Evolutionary conservation across 1,284 basidiomycete genomes (phyloP).

Genomic region (Acaromyces ingoldii): DNA sequence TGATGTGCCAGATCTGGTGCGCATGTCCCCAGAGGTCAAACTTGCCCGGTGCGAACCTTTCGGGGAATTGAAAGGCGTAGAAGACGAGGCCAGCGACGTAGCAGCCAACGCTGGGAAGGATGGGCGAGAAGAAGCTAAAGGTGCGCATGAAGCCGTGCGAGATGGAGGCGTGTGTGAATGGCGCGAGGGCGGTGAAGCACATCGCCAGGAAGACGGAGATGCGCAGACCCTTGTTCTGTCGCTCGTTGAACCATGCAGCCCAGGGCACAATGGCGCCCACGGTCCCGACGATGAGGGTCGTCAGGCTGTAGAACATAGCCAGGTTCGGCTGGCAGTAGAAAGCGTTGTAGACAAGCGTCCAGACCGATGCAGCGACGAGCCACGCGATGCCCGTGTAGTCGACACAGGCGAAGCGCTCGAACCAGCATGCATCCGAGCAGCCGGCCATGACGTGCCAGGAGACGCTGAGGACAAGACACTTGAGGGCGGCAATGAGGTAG

Average conservation of each 20-base stretch:
- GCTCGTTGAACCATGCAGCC: conserved; percentile 47
- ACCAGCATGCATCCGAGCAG: conserved; percentile 43
- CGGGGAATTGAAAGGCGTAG: conserved; percentile 46
- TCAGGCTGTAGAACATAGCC: conserved; percentile 39
- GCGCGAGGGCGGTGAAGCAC: conserved; percentile 41
- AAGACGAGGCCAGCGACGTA: conserved; percentile 44
- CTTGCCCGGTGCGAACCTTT: conserved; percentile 39
- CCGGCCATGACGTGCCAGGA: conserved; percentile 51
- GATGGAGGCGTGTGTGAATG: conserved; percentile 43
- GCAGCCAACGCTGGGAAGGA: conserved; percentile 37
- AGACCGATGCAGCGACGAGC: conserved; percentile 48
- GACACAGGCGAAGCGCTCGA: conserved; percentile 46
- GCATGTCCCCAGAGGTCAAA: conserved; percentile 48
- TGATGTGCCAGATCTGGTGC: conserved; percentile 49
- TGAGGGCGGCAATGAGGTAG: conserved; percentile 47
- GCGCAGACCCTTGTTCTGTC: conserved; percentile 37
- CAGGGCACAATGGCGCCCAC: conserved; percentile 47
- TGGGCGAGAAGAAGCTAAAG: conserved; percentile 37
- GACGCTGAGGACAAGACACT: conserved; percentile 44
- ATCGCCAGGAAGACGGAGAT: conserved; percentile 46
- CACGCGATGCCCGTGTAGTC: conserved; percentile 50
- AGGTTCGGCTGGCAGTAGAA: conserved; percentile 51
- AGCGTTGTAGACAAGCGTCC: conserved; percentile 45
- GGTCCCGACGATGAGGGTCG: conserved; percentile 37
- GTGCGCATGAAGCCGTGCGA: conserved; percentile 43